Evolutionary conservation across 768 basidiomycete species (phyloP), one percentile per base, ranked within the genome.

Genomic region (Tricholoma sp.): DNA sequence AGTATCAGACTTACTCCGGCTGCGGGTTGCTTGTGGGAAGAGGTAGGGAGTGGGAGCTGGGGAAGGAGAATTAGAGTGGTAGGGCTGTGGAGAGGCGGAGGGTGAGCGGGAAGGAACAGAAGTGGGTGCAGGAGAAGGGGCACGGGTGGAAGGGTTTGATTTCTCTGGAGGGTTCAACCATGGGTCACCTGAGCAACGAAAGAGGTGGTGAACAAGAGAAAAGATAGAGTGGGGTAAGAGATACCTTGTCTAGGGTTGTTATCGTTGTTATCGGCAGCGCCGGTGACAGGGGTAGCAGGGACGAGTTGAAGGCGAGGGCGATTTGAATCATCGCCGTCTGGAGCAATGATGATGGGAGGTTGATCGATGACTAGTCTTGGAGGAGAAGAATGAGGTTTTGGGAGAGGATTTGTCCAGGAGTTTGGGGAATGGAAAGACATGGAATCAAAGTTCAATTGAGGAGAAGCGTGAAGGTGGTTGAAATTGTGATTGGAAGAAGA

Each of bases 231-330:
- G 34, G 34, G 3, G 34, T 18, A 37, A 20, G 11, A n/a, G 8
- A 32, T 36, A 36, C 77, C 68, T 61, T 80, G 67, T 49, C 76
- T 36, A 73, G 77, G 37, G 73, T 13, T 6, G 34, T 37, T 66
- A 57, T 78, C 75, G 9, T 72, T 70, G 36, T 72, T 72, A 28
- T 73, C 77, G 34, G 73, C 83, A 18, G 82, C 84, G 44, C 84
- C 85, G 57, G 80, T 81, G 54, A 93, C 77, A 7, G 91, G 91
- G 3, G 91, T 93, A 18, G 90, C 88, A 41, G 91, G 91, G 6
- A 91, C 89, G 59, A 93, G 85, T 65, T 90, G 83, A 58, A 93
- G 77, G 52, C 80, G 80, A 0, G 87, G 89, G 0, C 86, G 83
- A 8, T 72, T 70, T 54, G 72, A 69, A 29, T 73, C 72, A 36